Conservation (phyloP, 2,329 filamentous ascomycete genomes). For the Fusarium lateritium region DNA sequence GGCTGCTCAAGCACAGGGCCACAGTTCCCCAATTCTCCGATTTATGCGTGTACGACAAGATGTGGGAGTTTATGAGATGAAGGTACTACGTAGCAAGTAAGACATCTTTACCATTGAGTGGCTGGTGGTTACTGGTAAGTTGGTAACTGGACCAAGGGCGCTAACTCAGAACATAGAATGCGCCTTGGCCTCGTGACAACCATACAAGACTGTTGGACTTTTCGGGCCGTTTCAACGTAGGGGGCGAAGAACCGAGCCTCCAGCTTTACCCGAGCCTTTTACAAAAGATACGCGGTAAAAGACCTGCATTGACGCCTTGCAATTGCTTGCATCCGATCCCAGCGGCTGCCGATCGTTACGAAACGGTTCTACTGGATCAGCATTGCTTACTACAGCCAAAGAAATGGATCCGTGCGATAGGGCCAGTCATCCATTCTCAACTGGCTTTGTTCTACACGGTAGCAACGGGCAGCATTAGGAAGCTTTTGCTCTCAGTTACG, state of each 20-base stretch:
- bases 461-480: conserved; percentile 10
- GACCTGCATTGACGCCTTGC: conserved; percentile 14
- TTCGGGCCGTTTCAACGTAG: conserved; percentile 18
- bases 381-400: conserved; percentile 30
- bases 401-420: conserved; percentile 5
- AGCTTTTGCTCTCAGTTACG: neutral
- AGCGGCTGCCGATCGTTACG: conserved; percentile 30
- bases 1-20: conserved; percentile 36
- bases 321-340: conserved; percentile 40
- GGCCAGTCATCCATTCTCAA: neutral
- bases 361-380: conserved; percentile 32
- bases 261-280: neutral
- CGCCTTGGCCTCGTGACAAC: neutral
- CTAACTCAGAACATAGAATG: neutral
- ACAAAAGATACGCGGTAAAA: conserved; percentile 8
- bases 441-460: conserved; percentile 5
- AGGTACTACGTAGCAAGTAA: neutral
- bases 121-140: conserved; percentile 21
- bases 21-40: conserved; percentile 5
- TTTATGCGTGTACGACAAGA: no score
- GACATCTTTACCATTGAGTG: conserved; percentile 25
- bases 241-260: conserved; percentile 5
- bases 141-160: neutral
- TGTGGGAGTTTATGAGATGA: neutral
- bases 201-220: neutral